Conservation (phyloP, 371 early-diverging fungal species). For the Entomophthora muscae region DNA sequence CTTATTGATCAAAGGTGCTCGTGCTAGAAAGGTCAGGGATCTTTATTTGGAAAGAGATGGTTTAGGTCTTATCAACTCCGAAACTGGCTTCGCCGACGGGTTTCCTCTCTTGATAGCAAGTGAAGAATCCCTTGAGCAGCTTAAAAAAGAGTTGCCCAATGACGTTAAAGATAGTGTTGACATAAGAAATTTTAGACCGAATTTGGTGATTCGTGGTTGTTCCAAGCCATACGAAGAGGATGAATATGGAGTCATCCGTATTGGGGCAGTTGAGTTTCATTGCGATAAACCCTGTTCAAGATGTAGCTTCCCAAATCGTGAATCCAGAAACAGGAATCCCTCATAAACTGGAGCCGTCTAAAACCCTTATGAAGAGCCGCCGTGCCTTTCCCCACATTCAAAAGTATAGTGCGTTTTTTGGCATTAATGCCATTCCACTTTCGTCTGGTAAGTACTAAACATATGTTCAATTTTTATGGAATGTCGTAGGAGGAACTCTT, state of each 20-base stretch:
- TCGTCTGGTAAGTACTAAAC: not conserved
- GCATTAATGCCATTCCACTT: conserved; percentile 17
- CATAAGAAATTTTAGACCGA: conserved; percentile 21
- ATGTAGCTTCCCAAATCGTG: conserved; percentile 17
- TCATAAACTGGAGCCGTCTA: conserved; percentile 20
- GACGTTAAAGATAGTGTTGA: conserved; percentile 14
- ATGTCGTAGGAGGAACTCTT: not conserved
- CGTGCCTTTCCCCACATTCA: conserved; percentile 10
- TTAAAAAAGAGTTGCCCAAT: conserved; percentile 12
- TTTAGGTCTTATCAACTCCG: not conserved
- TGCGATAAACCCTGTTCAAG: conserved; percentile 4
- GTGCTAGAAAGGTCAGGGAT: not conserved
- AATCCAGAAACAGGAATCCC: conserved; percentile 20
- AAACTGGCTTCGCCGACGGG: conserved; percentile 20
- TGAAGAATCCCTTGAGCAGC: conserved; percentile 17
- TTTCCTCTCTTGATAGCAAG: conserved; percentile 19
- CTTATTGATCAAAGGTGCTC: conserved; percentile 8
- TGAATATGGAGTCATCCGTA: conserved; percentile 17
- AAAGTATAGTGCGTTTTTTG: conserved; percentile 18
- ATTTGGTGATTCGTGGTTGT: conserved; percentile 19
- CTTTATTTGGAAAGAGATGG: not conserved
- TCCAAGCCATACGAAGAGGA: conserved; percentile 20
- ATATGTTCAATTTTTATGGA: not conserved
- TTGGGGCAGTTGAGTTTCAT: conserved; percentile 6
- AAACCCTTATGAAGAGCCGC: conserved; percentile 16